Evolutionary conservation across 2,329 filamentous ascomycete species (phyloP).

Genomic region (Calonectria pauciramosa): DNA sequence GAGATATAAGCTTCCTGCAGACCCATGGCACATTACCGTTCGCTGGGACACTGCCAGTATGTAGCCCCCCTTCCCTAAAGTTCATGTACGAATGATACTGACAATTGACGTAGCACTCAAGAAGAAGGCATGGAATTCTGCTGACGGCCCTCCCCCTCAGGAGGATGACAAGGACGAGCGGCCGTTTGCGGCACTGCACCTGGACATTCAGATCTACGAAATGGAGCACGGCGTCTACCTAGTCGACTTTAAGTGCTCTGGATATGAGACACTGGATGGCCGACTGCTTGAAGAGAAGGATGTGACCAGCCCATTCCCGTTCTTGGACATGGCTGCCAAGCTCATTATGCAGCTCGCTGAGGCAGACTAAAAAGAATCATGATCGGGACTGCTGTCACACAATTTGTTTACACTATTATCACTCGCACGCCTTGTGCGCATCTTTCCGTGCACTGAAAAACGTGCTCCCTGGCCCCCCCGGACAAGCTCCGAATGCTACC

Average conservation of each 20-base stretch:
- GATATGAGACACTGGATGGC: conserved; percentile 87
- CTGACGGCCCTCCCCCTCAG: conserved; percentile 54
- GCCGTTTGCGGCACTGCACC: conserved; percentile 89
- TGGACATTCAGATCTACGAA: conserved; percentile 96
- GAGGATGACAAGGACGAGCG: conserved; percentile 50
- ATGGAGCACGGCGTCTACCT: conserved; percentile 94
- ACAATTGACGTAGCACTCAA: conserved; percentile 51
- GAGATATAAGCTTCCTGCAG: conserved; percentile 88
- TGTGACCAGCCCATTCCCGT: conserved; percentile 94
- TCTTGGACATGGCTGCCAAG: conserved; percentile 91
- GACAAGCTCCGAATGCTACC: conserved; percentile 25
- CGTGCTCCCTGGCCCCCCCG: conserved; percentile 16
- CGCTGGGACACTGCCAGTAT: conserved; percentile 88
- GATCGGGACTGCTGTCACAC: conserved; percentile 10
- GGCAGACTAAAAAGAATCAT: conserved; percentile 66
- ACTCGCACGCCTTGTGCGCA: background rate
- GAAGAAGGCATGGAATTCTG: conserved; percentile 38
- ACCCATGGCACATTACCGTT: conserved; percentile 94
- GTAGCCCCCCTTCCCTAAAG: conserved; percentile 50
- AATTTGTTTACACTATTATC: conserved; percentile 11
- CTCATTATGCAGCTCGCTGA: conserved; percentile 95
- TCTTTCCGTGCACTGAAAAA: background rate
- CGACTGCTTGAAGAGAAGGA: conserved; percentile 90
- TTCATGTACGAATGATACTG: conserved; percentile 12
- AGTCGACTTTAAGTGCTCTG: conserved; percentile 98